Evolutionary conservation across 768 basidiomycete genomes (phyloP).

Genomic region (Tulasnella sp.): DNA sequence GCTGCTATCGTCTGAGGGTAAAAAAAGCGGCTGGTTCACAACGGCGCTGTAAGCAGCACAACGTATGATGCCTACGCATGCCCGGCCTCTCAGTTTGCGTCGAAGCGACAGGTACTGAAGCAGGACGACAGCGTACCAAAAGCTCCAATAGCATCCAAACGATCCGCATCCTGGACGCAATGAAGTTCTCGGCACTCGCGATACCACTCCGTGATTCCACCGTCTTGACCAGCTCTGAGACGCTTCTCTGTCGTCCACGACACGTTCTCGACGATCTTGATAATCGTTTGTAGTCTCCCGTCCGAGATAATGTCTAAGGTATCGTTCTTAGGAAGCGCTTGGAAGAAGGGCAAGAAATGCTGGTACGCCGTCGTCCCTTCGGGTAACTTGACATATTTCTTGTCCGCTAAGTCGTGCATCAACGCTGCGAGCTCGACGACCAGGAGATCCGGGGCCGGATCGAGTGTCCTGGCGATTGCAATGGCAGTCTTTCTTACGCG

Average conservation of each 20-base stretch:
- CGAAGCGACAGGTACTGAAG: neutral
- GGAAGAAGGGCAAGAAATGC: constrained; percentile 60
- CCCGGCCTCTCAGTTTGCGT: neutral
- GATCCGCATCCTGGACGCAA: constrained; percentile 72
- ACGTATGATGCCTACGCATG: constrained; percentile 44
- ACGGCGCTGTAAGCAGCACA: constrained; percentile 54
- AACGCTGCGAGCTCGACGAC: constrained; percentile 79
- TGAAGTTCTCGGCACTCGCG: constrained; percentile 62
- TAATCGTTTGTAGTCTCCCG: constrained; percentile 46
- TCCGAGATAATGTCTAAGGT: constrained; percentile 32
- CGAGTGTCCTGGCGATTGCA: constrained; percentile 42
- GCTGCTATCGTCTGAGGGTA: constrained; percentile 34
- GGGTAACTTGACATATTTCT: constrained; percentile 60
- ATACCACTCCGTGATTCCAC: constrained; percentile 57
- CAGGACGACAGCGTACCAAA: constrained; percentile 39
- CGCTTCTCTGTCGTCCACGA: constrained; percentile 80
- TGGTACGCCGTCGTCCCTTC: constrained; percentile 50
- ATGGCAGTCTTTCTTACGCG: constrained; percentile 75
- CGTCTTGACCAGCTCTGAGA: constrained; percentile 36
- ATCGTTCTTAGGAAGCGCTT: constrained; percentile 39
- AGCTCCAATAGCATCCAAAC: constrained; percentile 72
- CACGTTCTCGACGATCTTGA: constrained; percentile 61
- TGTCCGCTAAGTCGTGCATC: constrained; percentile 79
- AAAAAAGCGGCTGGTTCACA: constrained; percentile 42
- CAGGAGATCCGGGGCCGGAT: constrained; percentile 50